Percentiles rank a stretch among this genome's conserved stretches.
These are phyloP conservation scores for Haplosporangium sp. DNA, from an alignment of 371 early-diverging fungal species.

Conservation along the genomic window DNA sequence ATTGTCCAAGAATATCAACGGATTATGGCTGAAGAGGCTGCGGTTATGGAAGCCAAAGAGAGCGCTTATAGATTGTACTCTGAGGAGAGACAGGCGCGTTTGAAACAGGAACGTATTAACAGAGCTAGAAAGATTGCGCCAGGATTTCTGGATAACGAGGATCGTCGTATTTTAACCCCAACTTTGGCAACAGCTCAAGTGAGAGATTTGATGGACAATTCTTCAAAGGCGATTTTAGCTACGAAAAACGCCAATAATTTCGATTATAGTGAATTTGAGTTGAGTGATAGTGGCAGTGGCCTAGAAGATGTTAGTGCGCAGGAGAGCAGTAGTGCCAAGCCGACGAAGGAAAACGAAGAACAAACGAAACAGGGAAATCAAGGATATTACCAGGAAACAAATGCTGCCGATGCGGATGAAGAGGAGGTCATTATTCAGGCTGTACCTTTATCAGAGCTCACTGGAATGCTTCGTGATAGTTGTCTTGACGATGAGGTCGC, in stretches of 20 bases:
- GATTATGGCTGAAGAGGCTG: slow-evolving; percentile 43
- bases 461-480: slow-evolving; percentile 39
- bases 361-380: slow-evolving; percentile 3
- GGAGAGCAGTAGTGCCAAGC: neutral
- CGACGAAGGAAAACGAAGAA: slow-evolving; percentile 7
- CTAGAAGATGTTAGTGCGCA: neutral
- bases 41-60: slow-evolving; percentile 36
- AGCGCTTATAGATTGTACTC: slow-evolving; percentile 36
- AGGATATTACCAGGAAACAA: neutral
- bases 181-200: slow-evolving; percentile 37
- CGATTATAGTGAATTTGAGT: slow-evolving; percentile 54
- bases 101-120: slow-evolving; percentile 45
- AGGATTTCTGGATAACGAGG: slow-evolving; percentile 53
- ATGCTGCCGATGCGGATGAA: slow-evolving; percentile 15
- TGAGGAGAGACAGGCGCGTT: slow-evolving; percentile 46
- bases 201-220: neutral
- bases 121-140: slow-evolving; percentile 54
- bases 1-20: slow-evolving; percentile 51
- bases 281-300: neutral
- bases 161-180: slow-evolving; percentile 51
- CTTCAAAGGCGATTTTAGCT: neutral
- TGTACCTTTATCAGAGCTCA: slow-evolving; percentile 40
- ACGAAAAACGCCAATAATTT: slow-evolving; percentile 6
- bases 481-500: slow-evolving; percentile 39
- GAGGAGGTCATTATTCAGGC: slow-evolving; percentile 51